Percentiles rank a stretch among this genome's conserved stretches.
Conservation (phyloP, 331 rosid species). For the Acacia concinna region DNA sequence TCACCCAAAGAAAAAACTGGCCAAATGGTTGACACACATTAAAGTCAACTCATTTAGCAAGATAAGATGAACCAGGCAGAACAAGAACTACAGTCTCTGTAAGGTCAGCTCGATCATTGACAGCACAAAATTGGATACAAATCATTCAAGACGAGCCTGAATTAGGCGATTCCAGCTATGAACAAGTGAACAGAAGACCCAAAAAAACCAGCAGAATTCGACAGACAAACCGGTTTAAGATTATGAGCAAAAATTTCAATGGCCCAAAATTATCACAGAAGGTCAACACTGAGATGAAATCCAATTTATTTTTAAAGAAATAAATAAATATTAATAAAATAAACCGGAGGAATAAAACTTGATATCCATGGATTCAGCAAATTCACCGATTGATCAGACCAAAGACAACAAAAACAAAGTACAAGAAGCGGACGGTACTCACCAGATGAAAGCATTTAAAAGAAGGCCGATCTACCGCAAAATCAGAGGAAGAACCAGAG, state of each 20-base stretch:
- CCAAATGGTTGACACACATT: slow-evolving; percentile 8
- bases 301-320: neutral
- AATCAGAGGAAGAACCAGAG: slow-evolving; percentile 21
- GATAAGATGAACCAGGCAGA: slow-evolving; percentile 8
- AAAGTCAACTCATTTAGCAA: slow-evolving; percentile 39
- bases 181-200: slow-evolving; percentile 6
- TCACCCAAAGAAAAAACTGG: slow-evolving; percentile 1
- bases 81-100: neutral
- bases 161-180: slow-evolving; percentile 25
- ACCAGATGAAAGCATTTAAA: slow-evolving; percentile 36
- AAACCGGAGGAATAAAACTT: slow-evolving; percentile 1
- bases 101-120: slow-evolving; percentile 39
- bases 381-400: slow-evolving; percentile 39
- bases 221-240: slow-evolving; percentile 23
- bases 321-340: neutral
- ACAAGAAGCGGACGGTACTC: slow-evolving; percentile 33
- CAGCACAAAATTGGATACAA: slow-evolving; percentile 32
- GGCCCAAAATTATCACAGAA: neutral
- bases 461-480: slow-evolving; percentile 52
- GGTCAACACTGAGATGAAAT: slow-evolving; percentile 12
- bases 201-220: slow-evolving; percentile 17
- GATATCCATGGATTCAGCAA: slow-evolving; percentile 26
- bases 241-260: slow-evolving; percentile 18
- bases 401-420: slow-evolving; percentile 1
- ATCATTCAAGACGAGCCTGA: slow-evolving; percentile 18